These are phyloP conservation scores for Brettanomyces bruxellensis DNA, from an alignment of 805 yeast species.

Conservation along the genomic window DNA sequence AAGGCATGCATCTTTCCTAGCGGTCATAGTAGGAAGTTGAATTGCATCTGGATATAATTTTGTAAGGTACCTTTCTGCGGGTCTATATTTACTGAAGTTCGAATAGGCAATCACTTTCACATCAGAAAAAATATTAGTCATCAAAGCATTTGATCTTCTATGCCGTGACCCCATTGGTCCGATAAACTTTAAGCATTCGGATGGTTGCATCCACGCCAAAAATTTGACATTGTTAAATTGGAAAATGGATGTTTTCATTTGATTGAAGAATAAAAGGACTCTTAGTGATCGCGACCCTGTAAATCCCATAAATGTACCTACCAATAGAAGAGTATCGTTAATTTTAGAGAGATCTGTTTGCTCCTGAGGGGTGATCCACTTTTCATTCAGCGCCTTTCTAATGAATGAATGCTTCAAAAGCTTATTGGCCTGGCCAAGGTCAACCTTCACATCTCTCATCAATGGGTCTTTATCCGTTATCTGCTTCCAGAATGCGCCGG, in stretches of 20 bases:
- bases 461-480: conserved; percentile 8
- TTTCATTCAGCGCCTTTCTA: conserved; percentile 29
- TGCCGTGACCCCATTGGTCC: conserved; percentile 42
- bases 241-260: conserved; percentile 19
- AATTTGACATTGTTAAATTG: conserved; percentile 53
- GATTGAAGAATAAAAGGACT: conserved; percentile 22
- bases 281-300: conserved; percentile 56
- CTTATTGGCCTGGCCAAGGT: conserved; percentile 7
- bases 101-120: conserved; percentile 45
- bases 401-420: conserved; percentile 12
- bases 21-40: conserved; percentile 13
- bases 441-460: conserved; percentile 10
- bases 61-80: conserved; percentile 8
- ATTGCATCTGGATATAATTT: conserved; percentile 9
- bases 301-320: conserved; percentile 22
- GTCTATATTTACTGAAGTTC: conserved; percentile 8
- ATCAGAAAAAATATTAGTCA: conserved; percentile 57
- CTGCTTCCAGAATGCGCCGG: conserved; percentile 17
- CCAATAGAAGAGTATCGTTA: conserved; percentile 21
- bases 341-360: conserved; percentile 9
- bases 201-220: conserved; percentile 57
- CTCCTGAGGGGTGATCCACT: conserved; percentile 30
- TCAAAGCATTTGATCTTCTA: conserved; percentile 56
- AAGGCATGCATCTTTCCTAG: conserved; percentile 19
- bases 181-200: conserved; percentile 52